Percentiles rank a stretch among this genome's conserved stretches.
Conservation (phyloP, 2,329 filamentous ascomycete species). For the Fusarium pininemorale region DNA sequence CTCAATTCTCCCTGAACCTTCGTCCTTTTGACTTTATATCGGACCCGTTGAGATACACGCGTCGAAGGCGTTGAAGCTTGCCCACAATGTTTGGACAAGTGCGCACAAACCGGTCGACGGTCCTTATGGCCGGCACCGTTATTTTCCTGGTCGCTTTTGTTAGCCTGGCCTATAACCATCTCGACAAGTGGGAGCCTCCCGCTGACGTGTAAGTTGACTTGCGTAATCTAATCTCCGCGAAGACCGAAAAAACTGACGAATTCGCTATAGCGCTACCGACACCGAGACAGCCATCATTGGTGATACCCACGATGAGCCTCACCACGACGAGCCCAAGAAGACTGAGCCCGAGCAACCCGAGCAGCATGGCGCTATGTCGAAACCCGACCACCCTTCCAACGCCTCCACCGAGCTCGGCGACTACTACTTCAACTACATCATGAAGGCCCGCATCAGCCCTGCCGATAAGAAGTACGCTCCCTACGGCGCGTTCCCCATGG, state of each 20-base stretch:
- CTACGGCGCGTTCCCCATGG: slow-evolving; percentile 47
- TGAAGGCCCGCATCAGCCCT: slow-evolving; percentile 42
- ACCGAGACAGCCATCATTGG: slow-evolving; percentile 34
- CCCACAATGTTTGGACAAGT: slow-evolving; percentile 46
- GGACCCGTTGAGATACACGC: neutral
- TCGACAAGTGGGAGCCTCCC: slow-evolving; percentile 43
- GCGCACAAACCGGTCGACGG: slow-evolving; percentile 45
- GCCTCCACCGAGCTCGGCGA: slow-evolving; percentile 41
- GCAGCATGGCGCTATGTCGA: slow-evolving; percentile 22
- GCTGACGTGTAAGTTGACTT: slow-evolving; percentile 36
- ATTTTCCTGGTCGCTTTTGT: slow-evolving; percentile 47
- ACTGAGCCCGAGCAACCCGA: slow-evolving; percentile 9
- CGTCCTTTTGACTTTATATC: neutral
- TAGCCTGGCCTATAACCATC: slow-evolving; percentile 47
- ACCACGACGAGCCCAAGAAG: slow-evolving; percentile 5
- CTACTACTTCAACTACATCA: slow-evolving; percentile 47
- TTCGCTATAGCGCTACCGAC: slow-evolving; percentile 27
- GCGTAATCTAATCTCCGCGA: neutral
- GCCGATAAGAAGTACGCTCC: slow-evolving; percentile 41
- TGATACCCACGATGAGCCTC: neutral
- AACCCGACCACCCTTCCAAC: slow-evolving; percentile 24
- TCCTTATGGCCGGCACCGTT: slow-evolving; percentile 43
- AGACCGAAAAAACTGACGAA: slow-evolving; percentile 9
- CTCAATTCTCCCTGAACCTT: neutral
- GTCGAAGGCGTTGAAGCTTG: slow-evolving; percentile 34